phyloP scores from a whole-genome alignment of 371 early-diverging fungal genomes.

The Saksenaea oblongispora region DNA sequence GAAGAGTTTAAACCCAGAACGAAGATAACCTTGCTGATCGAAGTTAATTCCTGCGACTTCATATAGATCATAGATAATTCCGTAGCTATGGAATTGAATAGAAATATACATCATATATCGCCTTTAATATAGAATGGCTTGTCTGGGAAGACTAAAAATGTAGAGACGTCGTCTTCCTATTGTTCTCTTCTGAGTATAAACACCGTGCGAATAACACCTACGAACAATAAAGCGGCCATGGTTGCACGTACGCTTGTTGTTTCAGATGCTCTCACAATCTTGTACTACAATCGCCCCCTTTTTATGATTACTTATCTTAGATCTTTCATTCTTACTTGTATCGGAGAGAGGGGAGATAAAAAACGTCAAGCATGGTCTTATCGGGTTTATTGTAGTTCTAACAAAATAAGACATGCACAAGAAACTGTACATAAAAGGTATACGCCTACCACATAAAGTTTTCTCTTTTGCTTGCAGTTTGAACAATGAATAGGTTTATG shows the following conservation, averaged over 20 bases:
- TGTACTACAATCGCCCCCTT: not conserved
- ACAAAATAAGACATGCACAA: not conserved
- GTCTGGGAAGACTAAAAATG: not conserved
- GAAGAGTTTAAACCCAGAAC: not conserved
- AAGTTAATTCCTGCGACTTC: not conserved
- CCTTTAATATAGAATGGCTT: too few species aligned
- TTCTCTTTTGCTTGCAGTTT: too few species aligned
- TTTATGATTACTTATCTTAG: not conserved
- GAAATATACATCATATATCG: too few species aligned
- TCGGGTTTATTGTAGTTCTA: not conserved
- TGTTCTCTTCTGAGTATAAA: not conserved
- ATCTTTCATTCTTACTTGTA: not conserved
- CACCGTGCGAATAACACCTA: not conserved
- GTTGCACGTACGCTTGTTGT: not conserved
- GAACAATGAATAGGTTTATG: too few species aligned
- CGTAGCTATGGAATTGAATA: not conserved
- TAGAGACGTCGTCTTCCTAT: not conserved
- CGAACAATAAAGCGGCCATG: constrained; percentile 1
- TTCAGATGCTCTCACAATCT: not conserved
- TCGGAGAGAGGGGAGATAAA: not conserved
- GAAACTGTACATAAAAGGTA: too few species aligned
- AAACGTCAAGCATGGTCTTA: too few species aligned
- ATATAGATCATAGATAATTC: not conserved
- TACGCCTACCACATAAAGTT: too few species aligned
- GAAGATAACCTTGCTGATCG: not conserved